Base-by-base conservation (phyloP, 495 filamentous ascomycete genomes). In the Hypoxylon trugodes region DNA sequence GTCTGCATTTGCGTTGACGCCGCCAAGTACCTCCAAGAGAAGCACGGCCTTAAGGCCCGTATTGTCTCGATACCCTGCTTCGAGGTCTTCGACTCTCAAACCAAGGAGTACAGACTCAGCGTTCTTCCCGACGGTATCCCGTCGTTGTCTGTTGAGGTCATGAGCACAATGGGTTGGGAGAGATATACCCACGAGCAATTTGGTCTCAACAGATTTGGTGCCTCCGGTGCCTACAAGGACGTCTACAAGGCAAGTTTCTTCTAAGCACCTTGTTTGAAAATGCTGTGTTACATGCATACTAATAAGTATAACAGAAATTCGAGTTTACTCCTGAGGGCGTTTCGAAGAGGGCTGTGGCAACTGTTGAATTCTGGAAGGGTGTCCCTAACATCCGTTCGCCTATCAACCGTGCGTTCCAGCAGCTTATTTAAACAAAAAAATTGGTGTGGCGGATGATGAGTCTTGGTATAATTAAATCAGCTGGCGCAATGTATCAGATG, bases 181-280 rank as follows among this genome's bases (percentile, higher is more conserved):
- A 88, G 91, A 75, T 98, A 97, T 80, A 89, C 93, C 53, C 93
- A 98, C 77, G 95, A 98, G 86, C 95, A 98, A 81, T 98, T 98
- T 73, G 95, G 95, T 73, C 86, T 98, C 33, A 98, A 98, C 88
- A 86, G 95, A 71, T 98, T 98, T 77, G 95, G 95, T 86, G 93
- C 93, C 67, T 93, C 89, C 49, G 95, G 93, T 66, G 87, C 95
- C 61, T 98, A 98, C 82, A 96, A 96, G 88, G 87, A 98, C 71
- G 93, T 98, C 49, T 98, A 98, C 81, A 89, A 88, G 84, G 92
- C 90, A 86, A 78, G 86, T 81, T 63, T 33, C 30, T 7, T 5
- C 28, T 30, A 30, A 30, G 4, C 6, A 7, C 4, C 26, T 18
- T n/a, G n/a, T n/a, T 10, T 48, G 18, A 4, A 5, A 33, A 19